Conservation (phyloP, 2,329 filamentous ascomycete species). For the Drechslerella dactyloides region DNA sequence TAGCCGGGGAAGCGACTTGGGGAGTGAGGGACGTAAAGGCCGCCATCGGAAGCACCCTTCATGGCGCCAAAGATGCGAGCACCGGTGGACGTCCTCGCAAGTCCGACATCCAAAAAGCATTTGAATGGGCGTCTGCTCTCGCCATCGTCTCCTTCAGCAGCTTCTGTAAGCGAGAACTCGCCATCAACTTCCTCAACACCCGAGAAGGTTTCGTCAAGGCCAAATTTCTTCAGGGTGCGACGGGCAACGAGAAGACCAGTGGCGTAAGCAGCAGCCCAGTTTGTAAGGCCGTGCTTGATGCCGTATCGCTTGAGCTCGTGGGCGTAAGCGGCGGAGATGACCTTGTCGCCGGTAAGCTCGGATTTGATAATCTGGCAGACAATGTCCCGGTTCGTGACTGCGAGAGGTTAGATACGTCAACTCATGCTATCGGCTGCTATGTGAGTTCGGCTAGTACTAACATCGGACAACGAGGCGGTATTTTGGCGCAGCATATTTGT, state of each 20-base stretch:
- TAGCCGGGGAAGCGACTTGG: conserved; percentile 99
- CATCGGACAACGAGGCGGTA: conserved; percentile 98
- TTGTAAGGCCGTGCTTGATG: conserved; percentile 97
- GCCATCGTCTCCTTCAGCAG: conserved; percentile 84
- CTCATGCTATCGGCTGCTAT: not conserved
- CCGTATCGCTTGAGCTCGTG: conserved; percentile 99
- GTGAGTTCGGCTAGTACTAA: conserved; percentile 5
- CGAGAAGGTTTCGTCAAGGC: conserved; percentile 86
- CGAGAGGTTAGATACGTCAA: not conserved
- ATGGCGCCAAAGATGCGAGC: conserved; percentile 98
- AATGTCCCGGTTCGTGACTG: conserved; percentile 67
- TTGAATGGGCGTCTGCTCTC: conserved; percentile 96
- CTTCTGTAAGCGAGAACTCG: conserved; percentile 95
- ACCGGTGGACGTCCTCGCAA: conserved; percentile 95
- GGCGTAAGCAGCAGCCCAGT: conserved; percentile 98
- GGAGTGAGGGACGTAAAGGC: conserved; percentile 95
- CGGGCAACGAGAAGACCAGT: conserved; percentile 96
- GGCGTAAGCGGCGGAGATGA: conserved; percentile 88
- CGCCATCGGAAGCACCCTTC: conserved; percentile 99
- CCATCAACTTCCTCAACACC: conserved; percentile 97
- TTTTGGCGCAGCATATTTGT: conserved; percentile 99
- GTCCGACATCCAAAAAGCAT: conserved; percentile 97
- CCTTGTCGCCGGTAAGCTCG: conserved; percentile 97
- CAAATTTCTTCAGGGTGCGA: conserved; percentile 95
- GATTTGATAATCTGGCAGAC: conserved; percentile 96